Evolutionary conservation across 192 early-diverging fungal species (phyloP), one percentile per base, ranked within the genome.

Genomic region (Funneliformis mosseae): DNA sequence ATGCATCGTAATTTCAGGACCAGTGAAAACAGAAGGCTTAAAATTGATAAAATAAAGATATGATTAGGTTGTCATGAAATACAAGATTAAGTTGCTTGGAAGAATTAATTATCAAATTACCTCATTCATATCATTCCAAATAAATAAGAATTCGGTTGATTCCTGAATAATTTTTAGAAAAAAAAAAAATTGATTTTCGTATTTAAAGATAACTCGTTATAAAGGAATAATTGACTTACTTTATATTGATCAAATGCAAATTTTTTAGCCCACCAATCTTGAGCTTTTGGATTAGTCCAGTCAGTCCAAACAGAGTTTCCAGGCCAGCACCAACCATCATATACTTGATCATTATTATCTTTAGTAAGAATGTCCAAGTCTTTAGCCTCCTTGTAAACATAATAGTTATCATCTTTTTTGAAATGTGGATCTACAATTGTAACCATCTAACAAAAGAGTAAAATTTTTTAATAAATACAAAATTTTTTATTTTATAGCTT

Each of bases 41-140:
- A 64, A 77, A 77, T 41, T 64, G 28, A 39, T 83, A 23, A 25
- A 14, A 87, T 12, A 39, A 87, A 83, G 10, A 55, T 5, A 81
- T 21, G 16, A 80, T 45, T 62, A 25, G 11, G n/a, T 48, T 83
- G 18, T 27, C 12, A 38, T 82, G 10, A 12, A 43, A 61, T 39
- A 18, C 12, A 78, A 59, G 8, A 39, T 12, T 23, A 72, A 10
- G 9, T 10, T 45, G 7, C 8, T 70, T n/a, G 9, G 41, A 41
- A 41, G 1, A 70, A 42, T 39, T 70, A 45, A 70, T 43, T 41
- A n/a, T 12, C 16, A 79, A 33, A 16, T 43, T 77, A 64, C 76
- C 60, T 99, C 98, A 83, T 99, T 99, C 98, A 99, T 99, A 80
- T 99, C 98, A 85, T 98, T 99, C 98, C 98, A 99, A 3, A 96